phyloP scores from a whole-genome alignment of 768 basidiomycete genomes.

The Pleurotus eryngii region DNA sequence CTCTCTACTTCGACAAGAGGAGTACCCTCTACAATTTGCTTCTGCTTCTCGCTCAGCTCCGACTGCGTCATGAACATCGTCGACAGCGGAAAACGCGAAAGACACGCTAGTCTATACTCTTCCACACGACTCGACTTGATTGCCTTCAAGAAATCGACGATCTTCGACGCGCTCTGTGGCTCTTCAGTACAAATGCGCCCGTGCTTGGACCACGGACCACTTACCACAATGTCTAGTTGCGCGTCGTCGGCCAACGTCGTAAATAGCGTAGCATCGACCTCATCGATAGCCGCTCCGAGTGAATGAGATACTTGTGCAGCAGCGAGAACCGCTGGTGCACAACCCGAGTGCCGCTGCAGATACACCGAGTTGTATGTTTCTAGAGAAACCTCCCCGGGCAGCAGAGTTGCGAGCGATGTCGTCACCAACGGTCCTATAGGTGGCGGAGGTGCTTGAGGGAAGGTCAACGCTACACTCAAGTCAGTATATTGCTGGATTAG shows the following conservation, averaged over 20 bases:
- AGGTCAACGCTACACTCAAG: constrained; percentile 36
- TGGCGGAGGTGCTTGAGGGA: constrained; percentile 39
- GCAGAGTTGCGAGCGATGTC: constrained; percentile 42
- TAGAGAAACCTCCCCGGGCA: constrained; percentile 56
- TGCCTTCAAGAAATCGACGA: constrained; percentile 44
- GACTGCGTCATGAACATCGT: constrained; percentile 60
- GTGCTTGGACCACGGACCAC: constrained; percentile 10
- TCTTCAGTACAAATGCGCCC: no score
- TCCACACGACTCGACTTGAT: constrained; percentile 51
- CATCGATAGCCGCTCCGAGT: constrained; percentile 47
- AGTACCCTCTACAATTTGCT: constrained; percentile 4
- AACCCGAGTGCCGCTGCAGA: constrained; percentile 57
- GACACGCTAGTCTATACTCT: constrained; percentile 59
- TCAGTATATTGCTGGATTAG: neutral
- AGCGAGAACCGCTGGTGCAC: constrained; percentile 55
- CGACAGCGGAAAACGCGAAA: constrained; percentile 53
- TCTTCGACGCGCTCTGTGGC: constrained; percentile 48
- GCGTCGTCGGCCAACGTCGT: constrained; percentile 40
- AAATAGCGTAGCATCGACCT: constrained; percentile 61
- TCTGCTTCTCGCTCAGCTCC: constrained; percentile 44
- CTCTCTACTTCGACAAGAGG: neutral
- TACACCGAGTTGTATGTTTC: constrained; percentile 74
- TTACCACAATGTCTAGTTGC: constrained; percentile 45
- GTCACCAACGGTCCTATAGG: constrained; percentile 49
- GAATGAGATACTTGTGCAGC: constrained; percentile 52